Percentiles rank a stretch among this genome's conserved stretches.
Evolutionary conservation across 23 red algal species (phyloP).

Genomic region (Chondrus crispus): DNA sequence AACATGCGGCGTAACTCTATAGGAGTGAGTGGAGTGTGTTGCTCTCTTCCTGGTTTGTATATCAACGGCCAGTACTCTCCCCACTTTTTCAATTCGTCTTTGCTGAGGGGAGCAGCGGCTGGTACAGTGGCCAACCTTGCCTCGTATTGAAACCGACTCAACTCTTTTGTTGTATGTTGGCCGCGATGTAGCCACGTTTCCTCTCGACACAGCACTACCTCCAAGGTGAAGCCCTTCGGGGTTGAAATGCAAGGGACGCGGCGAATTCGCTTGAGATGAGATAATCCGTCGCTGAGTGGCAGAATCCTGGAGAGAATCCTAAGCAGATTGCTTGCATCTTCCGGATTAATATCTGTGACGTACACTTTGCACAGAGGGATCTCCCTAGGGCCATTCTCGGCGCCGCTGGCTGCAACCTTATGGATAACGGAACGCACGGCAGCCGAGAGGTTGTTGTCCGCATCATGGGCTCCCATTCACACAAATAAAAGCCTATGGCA

Average conservation of each 20-base stretch:
- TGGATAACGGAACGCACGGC: neutral
- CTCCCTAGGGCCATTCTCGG: slow-evolving; percentile 46
- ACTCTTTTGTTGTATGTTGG: neutral
- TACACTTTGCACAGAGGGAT: neutral
- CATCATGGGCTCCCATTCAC: too few species aligned
- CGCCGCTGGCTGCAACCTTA: slow-evolving; percentile 13
- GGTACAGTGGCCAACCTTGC: slow-evolving; percentile 10
- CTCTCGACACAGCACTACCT: slow-evolving; percentile 27
- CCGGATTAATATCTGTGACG: slow-evolving; percentile 13
- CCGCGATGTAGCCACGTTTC: slow-evolving; percentile 29
- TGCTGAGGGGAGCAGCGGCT: slow-evolving; percentile 16
- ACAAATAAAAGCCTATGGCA: too few species aligned
- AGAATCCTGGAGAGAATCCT: slow-evolving; percentile 17
- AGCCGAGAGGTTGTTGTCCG: neutral
- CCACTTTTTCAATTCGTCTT: slow-evolving; percentile 39
- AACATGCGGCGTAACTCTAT: slow-evolving; percentile 36
- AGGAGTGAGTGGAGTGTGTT: slow-evolving; percentile 16
- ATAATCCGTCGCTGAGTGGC: slow-evolving; percentile 44
- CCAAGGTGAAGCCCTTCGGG: neutral
- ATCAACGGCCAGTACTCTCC: slow-evolving; percentile 37
- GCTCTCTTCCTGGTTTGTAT: slow-evolving; percentile 43
- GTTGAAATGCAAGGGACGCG: neutral
- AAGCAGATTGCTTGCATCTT: slow-evolving; percentile 32
- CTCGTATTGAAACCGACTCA: slow-evolving; percentile 17
- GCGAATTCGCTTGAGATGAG: slow-evolving; percentile 44